Evolutionary conservation across 1,139 yeast species (phyloP).

Genomic region (Saccharomyces hybrid): DNA sequence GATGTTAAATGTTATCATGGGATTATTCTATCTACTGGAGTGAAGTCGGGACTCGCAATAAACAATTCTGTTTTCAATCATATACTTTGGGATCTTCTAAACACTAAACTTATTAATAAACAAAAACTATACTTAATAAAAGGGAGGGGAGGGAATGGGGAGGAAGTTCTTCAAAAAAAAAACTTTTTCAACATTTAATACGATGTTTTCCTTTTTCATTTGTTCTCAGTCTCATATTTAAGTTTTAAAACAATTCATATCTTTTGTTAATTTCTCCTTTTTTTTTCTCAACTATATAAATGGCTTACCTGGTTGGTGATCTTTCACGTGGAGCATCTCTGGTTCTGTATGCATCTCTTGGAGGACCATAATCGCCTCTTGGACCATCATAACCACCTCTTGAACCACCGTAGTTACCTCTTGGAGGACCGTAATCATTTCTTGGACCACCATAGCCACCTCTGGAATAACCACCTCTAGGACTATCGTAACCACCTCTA

Average conservation of each 20-base stretch:
- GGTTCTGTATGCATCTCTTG: slow-evolving; percentile 30
- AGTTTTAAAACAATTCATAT: background rate
- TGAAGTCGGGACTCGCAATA: background rate
- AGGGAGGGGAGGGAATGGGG: background rate
- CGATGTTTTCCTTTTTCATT: background rate
- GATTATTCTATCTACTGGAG: background rate
- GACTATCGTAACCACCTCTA: slow-evolving; percentile 31
- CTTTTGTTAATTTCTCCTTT: background rate
- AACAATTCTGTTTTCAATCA: background rate
- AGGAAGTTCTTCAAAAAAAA: background rate
- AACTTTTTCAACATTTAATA: background rate
- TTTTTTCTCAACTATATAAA: background rate
- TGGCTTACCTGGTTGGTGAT: slow-evolving; percentile 46
- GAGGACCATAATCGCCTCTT: slow-evolving; percentile 27
- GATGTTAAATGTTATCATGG: background rate
- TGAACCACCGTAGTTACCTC: slow-evolving; percentile 32
- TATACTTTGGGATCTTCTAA: background rate
- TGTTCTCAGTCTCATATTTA: background rate
- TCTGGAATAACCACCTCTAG: slow-evolving; percentile 27
- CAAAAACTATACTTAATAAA: slow-evolving; percentile 1
- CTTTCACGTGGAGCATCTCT: slow-evolving; percentile 48
- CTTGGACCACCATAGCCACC: slow-evolving; percentile 34
- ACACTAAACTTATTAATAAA: background rate
- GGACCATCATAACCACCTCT: slow-evolving; percentile 31
- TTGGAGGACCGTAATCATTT: slow-evolving; percentile 32